Evolutionary conservation across 75 land plant genomes (phyloP).

Genomic region (Sequoiadendron giganteum): DNA sequence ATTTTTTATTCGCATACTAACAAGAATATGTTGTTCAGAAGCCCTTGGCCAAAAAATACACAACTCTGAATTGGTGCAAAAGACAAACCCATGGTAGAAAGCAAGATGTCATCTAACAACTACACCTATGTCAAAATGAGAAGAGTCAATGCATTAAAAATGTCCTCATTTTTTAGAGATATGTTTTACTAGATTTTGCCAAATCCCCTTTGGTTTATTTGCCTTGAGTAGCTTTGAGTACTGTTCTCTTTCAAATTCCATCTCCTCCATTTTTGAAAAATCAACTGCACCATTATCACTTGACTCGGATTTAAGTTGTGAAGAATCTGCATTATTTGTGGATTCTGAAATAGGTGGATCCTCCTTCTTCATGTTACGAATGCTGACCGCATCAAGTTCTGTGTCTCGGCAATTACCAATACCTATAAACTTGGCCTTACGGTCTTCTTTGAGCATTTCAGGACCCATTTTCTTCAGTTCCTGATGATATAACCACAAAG

Average conservation of each 20-base stretch:
- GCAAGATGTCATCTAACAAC: not conserved
- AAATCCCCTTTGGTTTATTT: not conserved
- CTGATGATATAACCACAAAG: not conserved
- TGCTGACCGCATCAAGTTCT: not conserved
- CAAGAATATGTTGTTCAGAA: constrained; percentile 2
- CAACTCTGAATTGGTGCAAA: not conserved
- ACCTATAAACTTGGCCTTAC: not conserved
- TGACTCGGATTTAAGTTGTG: not conserved
- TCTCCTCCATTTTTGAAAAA: not conserved
- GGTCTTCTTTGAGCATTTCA: not conserved
- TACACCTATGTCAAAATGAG: not conserved
- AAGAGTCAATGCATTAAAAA: not conserved
- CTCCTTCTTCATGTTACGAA: not conserved
- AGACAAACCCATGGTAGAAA: not conserved
- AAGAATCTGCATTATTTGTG: not conserved
- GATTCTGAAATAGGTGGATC: not conserved
- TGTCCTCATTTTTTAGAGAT: not conserved
- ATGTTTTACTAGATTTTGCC: not conserved
- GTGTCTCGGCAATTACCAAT: not conserved
- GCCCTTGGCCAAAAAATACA: not conserved
- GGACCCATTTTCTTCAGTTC: not conserved
- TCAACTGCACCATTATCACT: not conserved
- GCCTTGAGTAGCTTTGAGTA: not conserved
- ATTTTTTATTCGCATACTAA: constrained; percentile 3
- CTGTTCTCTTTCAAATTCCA: not conserved